Evolutionary conservation across 768 basidiomycete species (phyloP).

Genomic region (Rhodotorula paludigena): DNA sequence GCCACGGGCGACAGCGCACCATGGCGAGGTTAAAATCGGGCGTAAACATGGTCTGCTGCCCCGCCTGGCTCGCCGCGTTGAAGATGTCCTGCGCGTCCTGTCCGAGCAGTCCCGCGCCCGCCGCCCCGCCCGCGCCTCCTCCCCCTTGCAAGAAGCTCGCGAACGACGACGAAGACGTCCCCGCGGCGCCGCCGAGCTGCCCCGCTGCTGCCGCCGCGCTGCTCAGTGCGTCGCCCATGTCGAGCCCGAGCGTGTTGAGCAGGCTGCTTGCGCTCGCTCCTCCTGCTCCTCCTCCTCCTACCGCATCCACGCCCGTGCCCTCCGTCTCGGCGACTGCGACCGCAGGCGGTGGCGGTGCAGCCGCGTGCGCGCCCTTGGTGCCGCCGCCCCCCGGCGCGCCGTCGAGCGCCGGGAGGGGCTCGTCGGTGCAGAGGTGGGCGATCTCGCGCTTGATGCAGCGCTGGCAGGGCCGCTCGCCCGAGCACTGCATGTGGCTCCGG

Average conservation of each 20-base stretch:
- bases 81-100: not conserved
- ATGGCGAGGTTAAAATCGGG: conserved; percentile 37
- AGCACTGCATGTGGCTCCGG: conserved; percentile 28
- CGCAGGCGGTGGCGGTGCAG: not conserved
- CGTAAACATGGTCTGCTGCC: not conserved
- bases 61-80: not conserved
- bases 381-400: not conserved
- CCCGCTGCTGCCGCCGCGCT: not conserved
- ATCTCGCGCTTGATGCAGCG: conserved; percentile 90
- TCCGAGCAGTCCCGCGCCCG: no score
- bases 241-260: conserved; percentile 30
- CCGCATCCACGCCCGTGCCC: not conserved
- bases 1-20: conserved; percentile 11
- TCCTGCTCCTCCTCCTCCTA: not conserved
- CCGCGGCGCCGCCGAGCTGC: not conserved
- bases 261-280: not conserved
- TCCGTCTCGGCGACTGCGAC: not conserved
- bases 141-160: not conserved
- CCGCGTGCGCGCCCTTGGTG: no score
- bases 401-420: conserved; percentile 49
- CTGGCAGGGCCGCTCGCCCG: conserved; percentile 25
- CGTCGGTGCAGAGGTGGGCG: conserved; percentile 87
- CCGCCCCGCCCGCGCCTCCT: not conserved
- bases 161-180: no score
- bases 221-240: conserved; percentile 11